These are phyloP conservation scores for Russula vinacea DNA, from an alignment of 768 basidiomycete species.

Conservation along the genomic window DNA sequence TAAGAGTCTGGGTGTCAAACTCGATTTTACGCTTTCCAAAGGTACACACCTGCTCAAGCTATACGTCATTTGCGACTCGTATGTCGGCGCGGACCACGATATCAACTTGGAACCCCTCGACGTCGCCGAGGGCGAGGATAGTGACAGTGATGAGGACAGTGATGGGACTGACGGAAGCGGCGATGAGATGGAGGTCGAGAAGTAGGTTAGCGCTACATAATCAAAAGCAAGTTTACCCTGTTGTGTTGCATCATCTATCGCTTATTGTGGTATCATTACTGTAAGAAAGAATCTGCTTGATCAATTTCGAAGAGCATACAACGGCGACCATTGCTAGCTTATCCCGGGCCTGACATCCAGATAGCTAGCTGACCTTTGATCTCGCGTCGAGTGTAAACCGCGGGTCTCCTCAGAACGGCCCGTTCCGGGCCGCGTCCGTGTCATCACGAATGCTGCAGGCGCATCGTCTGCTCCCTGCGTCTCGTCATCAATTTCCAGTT, in stretches of 20 bases:
- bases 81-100: constrained; percentile 89
- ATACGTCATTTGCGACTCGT: constrained; percentile 91
- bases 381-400: too few species aligned
- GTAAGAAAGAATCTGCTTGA: neutral
- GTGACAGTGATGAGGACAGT: constrained; percentile 65
- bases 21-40: constrained; percentile 86
- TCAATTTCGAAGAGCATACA: neutral
- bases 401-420: too few species aligned
- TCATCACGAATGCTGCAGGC: too few species aligned
- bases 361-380: too few species aligned
- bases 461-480: too few species aligned
- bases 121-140: constrained; percentile 88
- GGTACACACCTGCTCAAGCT: constrained; percentile 80
- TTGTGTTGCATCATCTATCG: neutral
- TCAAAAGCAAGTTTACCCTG: neutral
- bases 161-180: constrained; percentile 45
- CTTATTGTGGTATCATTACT: neutral
- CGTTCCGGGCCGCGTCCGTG: too few species aligned
- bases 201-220: neutral
- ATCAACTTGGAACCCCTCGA: constrained; percentile 78
- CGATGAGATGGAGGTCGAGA: constrained; percentile 58
- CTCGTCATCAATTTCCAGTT: neutral
- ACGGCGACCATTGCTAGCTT: too few species aligned
- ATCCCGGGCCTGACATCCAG: too few species aligned
- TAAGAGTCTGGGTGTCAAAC: constrained; percentile 70